Conservation (phyloP, 2,329 filamentous ascomycete genomes). For the Daldinia eschscholtzii region DNA sequence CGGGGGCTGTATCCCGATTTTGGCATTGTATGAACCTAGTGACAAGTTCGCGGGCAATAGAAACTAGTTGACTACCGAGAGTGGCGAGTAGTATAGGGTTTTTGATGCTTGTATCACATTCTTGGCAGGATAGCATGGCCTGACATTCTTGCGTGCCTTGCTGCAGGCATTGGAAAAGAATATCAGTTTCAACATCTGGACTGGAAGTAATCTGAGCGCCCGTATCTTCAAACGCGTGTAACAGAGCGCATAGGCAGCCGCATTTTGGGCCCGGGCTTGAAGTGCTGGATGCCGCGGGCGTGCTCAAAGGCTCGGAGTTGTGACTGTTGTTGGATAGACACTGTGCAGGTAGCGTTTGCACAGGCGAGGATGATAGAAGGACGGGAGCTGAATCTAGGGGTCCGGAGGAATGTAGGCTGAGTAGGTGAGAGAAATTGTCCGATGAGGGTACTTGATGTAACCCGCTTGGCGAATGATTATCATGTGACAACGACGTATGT, state of each 20-base stretch:
- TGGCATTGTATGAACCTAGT: slow-evolving; percentile 2
- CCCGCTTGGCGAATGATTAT: not conserved
- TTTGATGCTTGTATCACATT: slow-evolving; percentile 3
- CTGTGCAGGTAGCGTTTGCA: not conserved
- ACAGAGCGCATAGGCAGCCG: not conserved
- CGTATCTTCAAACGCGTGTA: slow-evolving; percentile 2
- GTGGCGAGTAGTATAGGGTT: slow-evolving; percentile 5
- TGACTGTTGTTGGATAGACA: not conserved
- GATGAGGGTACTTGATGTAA: not conserved
- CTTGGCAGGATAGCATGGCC: slow-evolving; percentile 1
- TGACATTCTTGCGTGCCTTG: slow-evolving; percentile 4
- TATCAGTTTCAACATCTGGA: not conserved
- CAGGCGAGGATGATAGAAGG: not conserved
- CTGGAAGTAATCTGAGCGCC: slow-evolving; percentile 3
- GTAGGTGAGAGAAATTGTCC: not conserved
- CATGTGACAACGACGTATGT: not conserved
- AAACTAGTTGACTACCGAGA: slow-evolving; percentile 1
- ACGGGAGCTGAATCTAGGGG: not conserved
- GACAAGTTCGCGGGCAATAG: slow-evolving; percentile 4
- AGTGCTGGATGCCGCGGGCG: not conserved
- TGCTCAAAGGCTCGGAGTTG: not conserved
- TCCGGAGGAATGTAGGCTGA: not conserved
- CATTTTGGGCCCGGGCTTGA: not conserved
- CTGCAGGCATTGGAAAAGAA: not conserved
- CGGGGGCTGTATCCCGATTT: not conserved